Evolutionary conservation across 176 grass and related monocot species (phyloP), one percentile per base, ranked within the genome.

Genomic region (Otatea glauca): DNA sequence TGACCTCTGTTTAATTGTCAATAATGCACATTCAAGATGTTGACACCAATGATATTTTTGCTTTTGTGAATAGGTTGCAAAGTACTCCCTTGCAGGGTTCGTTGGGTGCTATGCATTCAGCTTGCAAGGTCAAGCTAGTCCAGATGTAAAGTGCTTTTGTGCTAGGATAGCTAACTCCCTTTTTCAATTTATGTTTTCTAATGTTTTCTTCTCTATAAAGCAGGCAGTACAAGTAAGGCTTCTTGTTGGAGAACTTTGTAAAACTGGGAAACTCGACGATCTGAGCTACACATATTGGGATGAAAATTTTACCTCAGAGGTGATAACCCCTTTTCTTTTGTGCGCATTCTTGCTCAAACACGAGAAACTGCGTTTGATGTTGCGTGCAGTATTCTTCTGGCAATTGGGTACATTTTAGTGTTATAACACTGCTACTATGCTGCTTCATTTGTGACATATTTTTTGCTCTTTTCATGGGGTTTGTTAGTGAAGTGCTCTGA

Each of bases 231-330:
- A 94, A 80, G 90, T 94, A 78, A 94, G 81, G 67, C 95, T 93
- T 86, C 92, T 98, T 71, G 81, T 91, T 50, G 83, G 92, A 81
- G 87, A 98, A 34, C 89, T 98, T 86, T 78, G 68, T 51, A 86
- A 93, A 85, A 95, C 95, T 65, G 81, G 85, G 69, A 91, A 75
- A 76, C 89, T 98, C 70, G 89, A 92, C 80, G 85, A 72, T 70
- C 21, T 90, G 76, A 80, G 71, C 49, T 98, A 93, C 83, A 90
- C 92, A 79, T 95, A 94, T 76, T 98, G 95, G 95, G 90, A 95
- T 76, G 95, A 93, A 90, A 97, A 93, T 88, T 97, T 93, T 79
- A 97, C 91, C 37, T 91, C 95, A 70, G 94, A 90, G 92, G 92
- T 98, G 86, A 78, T 25, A 20, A 16, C 54, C 5, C 37, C 1